These are phyloP conservation scores for Daldinia sp. DNA, from an alignment of 2,329 filamentous ascomycete genomes.

Conservation along the genomic window DNA sequence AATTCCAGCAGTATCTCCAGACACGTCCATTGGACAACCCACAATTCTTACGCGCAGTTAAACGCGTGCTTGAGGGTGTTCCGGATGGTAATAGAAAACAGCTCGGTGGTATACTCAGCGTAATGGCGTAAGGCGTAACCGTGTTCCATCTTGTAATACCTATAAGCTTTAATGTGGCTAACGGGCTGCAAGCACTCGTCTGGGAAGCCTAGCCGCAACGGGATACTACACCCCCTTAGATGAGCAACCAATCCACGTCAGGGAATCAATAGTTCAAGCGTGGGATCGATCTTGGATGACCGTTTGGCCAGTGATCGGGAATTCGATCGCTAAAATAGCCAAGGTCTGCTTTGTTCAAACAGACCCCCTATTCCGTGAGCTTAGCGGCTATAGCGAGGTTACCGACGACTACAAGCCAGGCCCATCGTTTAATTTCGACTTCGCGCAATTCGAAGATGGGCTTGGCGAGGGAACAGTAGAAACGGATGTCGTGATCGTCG, in stretches of 20 bases:
- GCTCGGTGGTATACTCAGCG: slow-evolving; percentile 51
- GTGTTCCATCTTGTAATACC: neutral
- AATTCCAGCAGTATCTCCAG: slow-evolving; percentile 61
- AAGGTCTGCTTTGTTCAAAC: slow-evolving; percentile 64
- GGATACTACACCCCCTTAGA: slow-evolving; percentile 71
- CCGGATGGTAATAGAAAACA: slow-evolving; percentile 47
- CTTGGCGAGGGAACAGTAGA: slow-evolving; percentile 66
- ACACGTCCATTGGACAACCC: slow-evolving; percentile 61
- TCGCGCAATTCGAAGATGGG: slow-evolving; percentile 64
- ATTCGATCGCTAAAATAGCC: slow-evolving; percentile 62
- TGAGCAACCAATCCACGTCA: slow-evolving; percentile 65
- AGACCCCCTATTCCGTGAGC: slow-evolving; percentile 60
- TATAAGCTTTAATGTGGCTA: slow-evolving; percentile 14
- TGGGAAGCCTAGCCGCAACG: slow-evolving; percentile 71
- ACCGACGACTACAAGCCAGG: slow-evolving; percentile 61
- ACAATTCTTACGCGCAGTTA: slow-evolving; percentile 60
- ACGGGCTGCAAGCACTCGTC: slow-evolving; percentile 59
- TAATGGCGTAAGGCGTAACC: slow-evolving; percentile 54
- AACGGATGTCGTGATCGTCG: slow-evolving; percentile 85
- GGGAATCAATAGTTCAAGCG: slow-evolving; percentile 67
- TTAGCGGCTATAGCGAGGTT: slow-evolving; percentile 66
- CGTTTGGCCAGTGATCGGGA: slow-evolving; percentile 63
- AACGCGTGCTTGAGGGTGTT: slow-evolving; percentile 52
- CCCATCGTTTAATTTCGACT: slow-evolving; percentile 64
- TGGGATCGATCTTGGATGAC: slow-evolving; percentile 69